Evolutionary conservation across 441 rosid genomes (phyloP).

Genomic region (Pelargonium australe): DNA sequence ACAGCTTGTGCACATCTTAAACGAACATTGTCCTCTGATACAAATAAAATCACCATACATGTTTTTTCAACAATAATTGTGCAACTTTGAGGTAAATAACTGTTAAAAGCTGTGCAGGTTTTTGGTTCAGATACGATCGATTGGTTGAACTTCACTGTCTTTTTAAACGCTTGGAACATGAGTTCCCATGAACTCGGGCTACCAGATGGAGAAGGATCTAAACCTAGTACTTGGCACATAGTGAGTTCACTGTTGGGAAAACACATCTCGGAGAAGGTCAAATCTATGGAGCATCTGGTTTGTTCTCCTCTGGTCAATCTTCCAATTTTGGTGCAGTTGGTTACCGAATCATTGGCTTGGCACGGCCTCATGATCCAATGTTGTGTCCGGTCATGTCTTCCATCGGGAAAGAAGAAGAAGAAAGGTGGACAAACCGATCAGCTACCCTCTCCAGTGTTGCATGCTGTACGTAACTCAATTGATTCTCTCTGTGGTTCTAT

Average conservation of each 20-base stretch:
- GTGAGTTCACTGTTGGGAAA: conserved; percentile 54
- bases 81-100: conserved; percentile 13
- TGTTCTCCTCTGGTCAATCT: conserved; percentile 41
- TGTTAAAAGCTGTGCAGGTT: conserved; percentile 41
- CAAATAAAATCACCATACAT: neutral
- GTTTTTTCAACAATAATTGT: neutral
- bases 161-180: conserved; percentile 79
- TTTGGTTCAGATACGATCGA: conserved; percentile 65
- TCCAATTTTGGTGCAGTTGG: conserved; percentile 53
- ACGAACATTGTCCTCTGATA: neutral
- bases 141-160: conserved; percentile 81
- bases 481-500: conserved; percentile 34
- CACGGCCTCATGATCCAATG: conserved; percentile 69
- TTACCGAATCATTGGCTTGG: conserved; percentile 92
- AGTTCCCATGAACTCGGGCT: conserved; percentile 44
- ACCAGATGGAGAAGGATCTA: conserved; percentile 28
- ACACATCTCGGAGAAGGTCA: conserved; percentile 43
- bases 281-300: conserved; percentile 41
- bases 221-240: conserved; percentile 37
- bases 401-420: conserved; percentile 94
- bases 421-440: conserved; percentile 53
- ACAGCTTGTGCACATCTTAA: neutral
- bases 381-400: conserved; percentile 59
- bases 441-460: conserved; percentile 32
- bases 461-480: conserved; percentile 45